A percentile compares a stretch with the other conserved stretches of the same genome.
These are phyloP conservation scores for Silene noctiflora DNA, from an alignment of 179 eudicot species.

Conservation along the genomic window DNA sequence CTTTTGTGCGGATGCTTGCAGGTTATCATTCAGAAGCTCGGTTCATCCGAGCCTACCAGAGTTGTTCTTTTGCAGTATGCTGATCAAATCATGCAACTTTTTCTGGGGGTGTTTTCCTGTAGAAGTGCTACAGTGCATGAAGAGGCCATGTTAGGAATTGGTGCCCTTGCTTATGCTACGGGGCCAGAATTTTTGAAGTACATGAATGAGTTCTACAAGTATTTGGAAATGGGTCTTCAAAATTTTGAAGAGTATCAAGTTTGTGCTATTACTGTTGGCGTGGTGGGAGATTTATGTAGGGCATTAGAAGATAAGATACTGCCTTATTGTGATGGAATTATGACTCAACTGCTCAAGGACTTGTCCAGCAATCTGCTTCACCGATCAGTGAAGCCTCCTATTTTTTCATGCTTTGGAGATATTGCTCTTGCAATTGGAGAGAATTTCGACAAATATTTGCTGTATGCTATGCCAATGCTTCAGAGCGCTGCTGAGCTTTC, in stretches of 20 bases:
- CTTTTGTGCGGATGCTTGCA: conserved; percentile 94
- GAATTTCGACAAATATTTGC: conserved; percentile 83
- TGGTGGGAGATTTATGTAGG: conserved; percentile 88
- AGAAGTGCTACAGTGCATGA: conserved; percentile 91
- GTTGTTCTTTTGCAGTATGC: conserved; percentile 73
- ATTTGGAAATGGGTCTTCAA: conserved; percentile 92
- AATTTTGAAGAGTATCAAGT: conserved; percentile 92
- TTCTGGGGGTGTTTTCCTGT: conserved; percentile 78
- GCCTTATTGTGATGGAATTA: conserved; percentile 86
- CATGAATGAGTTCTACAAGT: conserved; percentile 79
- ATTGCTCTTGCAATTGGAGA: conserved; percentile 91
- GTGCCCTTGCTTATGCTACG: conserved; percentile 81
- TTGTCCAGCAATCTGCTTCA: conserved; percentile 87
- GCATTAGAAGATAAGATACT: conserved; percentile 82
- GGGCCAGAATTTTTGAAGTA: conserved; percentile 80
- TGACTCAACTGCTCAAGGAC: conserved; percentile 93
- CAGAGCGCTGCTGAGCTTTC: conserved; percentile 94
- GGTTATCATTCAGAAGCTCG: conserved; percentile 87
- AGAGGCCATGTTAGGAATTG: conserved; percentile 94
- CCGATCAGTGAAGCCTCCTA: conserved; percentile 94
- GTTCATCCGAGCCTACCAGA: conserved; percentile 65
- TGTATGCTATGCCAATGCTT: conserved; percentile 96
- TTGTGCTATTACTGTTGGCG: conserved; percentile 89
- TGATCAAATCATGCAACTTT: conserved; percentile 84
- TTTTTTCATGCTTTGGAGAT: conserved; percentile 93